Percentiles rank a stretch among this genome's conserved stretches.
Conservation (phyloP, 192 early-diverging fungal species). For the Lobosporangium transversale region DNA sequence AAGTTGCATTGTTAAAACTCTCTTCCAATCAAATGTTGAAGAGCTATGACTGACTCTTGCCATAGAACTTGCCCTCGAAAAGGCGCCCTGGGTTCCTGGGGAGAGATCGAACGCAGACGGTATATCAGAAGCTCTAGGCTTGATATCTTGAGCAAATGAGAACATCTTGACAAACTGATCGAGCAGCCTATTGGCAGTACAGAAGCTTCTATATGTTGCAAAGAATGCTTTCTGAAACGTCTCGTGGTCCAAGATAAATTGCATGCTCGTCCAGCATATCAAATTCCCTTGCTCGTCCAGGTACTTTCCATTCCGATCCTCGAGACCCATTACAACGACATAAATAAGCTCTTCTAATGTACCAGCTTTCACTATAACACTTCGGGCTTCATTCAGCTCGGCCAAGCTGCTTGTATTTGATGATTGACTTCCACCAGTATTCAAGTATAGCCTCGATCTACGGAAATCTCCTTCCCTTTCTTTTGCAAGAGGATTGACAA, state of each 20-base stretch:
- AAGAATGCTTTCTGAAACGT: slow-evolving; percentile 66
- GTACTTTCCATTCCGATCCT: slow-evolving; percentile 47
- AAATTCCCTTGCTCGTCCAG: slow-evolving; percentile 59
- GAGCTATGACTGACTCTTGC: slow-evolving; percentile 5
- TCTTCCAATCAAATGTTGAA: slow-evolving; percentile 41
- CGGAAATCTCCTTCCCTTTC: slow-evolving; percentile 8
- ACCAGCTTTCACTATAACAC: slow-evolving; percentile 72
- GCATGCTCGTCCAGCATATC: slow-evolving; percentile 26
- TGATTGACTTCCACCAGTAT: neutral
- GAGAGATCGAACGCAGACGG: slow-evolving; percentile 53
- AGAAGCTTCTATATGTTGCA: slow-evolving; percentile 73
- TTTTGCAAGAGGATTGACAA: slow-evolving; percentile 17
- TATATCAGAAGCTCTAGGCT: slow-evolving; percentile 2
- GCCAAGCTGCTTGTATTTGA: slow-evolving; percentile 25
- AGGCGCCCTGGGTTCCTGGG: slow-evolving; percentile 33
- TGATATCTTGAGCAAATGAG: slow-evolving; percentile 37
- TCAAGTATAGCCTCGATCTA: neutral
- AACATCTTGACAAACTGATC: slow-evolving; percentile 55
- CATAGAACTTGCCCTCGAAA: neutral
- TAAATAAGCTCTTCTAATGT: slow-evolving; percentile 66
- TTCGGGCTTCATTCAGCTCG: slow-evolving; percentile 34
- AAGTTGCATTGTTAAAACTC: slow-evolving; percentile 48
- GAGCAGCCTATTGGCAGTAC: slow-evolving; percentile 51
- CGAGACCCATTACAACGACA: slow-evolving; percentile 67
- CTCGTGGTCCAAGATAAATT: slow-evolving; percentile 48